Base-by-base conservation (phyloP, 176 grass and related monocot genomes). In the Triticum monococcum region DNA sequence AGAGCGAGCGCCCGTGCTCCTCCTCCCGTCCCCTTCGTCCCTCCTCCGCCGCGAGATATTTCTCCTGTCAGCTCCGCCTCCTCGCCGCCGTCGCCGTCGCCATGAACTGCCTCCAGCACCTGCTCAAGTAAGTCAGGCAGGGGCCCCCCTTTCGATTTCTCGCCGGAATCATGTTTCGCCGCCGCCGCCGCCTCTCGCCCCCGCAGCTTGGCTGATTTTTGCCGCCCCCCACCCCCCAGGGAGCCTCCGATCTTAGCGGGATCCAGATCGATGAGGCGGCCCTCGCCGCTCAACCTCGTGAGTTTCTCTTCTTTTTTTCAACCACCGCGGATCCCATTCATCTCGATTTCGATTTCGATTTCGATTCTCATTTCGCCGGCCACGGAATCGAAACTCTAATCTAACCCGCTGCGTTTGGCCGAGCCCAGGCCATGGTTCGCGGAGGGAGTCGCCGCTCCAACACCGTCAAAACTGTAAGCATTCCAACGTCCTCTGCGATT, bases 21-120 rank as follows among this genome's bases (percentile, higher is more conserved):
- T 9, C 40, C 40, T 46, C 2, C 24, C 16, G 24, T 81, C 13
- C 60, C 23, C 70, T 12, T 85, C 81, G 1, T 64, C 68, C 68
- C 68, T 57, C 9, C 37, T 71, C 26, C 50, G 22, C 43, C 37
- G 67, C 30, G 24, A 76, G 72, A 77, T 46, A 85, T 77, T 85
- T 85, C 63, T 25, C 3, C 14, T 52, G 22, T 64, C 62, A 4
- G 62, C 13, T 1, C 62, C 30, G 31, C 72, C 10, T 20, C 72
- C 7, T 14, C 4, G 40, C 59, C 82, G 68, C 32, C 81, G 40
- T 14, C 24, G 25, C 81, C 3, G 72, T 70, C 76, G 81, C 86
- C 90, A 91, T 91, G 90, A 88, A 91, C 90, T 91, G 90, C 90
- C 86, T 91, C 86, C 90, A 88, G 56, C 81, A 85, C 63, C 90